phyloP scores from a whole-genome alignment of 306 rosid genomes.

The Spatholobus suberectus region DNA sequence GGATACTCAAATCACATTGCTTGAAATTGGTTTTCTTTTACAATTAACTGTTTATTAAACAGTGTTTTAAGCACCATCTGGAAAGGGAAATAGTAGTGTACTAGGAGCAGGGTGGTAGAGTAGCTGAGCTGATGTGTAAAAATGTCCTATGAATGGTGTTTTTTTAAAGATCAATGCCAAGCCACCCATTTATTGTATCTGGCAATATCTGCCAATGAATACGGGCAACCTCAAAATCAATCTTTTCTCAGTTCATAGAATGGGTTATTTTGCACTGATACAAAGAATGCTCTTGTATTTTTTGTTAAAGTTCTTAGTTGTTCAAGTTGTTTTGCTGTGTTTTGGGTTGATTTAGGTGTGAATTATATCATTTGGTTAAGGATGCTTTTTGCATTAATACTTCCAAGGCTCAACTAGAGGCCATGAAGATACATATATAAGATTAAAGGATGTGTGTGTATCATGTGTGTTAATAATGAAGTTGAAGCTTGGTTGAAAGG shows the following conservation, averaged over 20 bases:
- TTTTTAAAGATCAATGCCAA: neutral
- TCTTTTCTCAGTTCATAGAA: neutral
- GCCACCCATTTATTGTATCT: neutral
- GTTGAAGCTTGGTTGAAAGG: neutral
- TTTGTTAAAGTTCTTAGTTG: neutral
- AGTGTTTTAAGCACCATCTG: conserved; percentile 4
- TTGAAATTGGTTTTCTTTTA: neutral
- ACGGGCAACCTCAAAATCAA: neutral
- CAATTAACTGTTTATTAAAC: neutral
- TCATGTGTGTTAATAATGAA: neutral
- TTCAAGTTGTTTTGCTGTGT: neutral
- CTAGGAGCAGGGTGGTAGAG: conserved; percentile 20
- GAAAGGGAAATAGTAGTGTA: conserved; percentile 27
- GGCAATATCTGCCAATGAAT: neutral
- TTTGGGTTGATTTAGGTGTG: conserved; percentile 14
- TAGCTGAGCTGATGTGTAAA: neutral
- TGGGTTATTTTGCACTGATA: neutral
- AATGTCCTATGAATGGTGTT: neutral
- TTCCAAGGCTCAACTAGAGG: conserved; percentile 3
- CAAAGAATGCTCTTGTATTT: conserved; percentile 16
- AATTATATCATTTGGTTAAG: conserved; percentile 8
- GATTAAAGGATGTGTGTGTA: neutral
- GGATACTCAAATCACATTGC: neutral
- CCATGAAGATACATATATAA: neutral
- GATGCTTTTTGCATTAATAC: conserved; percentile 6